Base-by-base conservation (phyloP, 352 stramenopile species). In the Globisporangium lucens region DNA sequence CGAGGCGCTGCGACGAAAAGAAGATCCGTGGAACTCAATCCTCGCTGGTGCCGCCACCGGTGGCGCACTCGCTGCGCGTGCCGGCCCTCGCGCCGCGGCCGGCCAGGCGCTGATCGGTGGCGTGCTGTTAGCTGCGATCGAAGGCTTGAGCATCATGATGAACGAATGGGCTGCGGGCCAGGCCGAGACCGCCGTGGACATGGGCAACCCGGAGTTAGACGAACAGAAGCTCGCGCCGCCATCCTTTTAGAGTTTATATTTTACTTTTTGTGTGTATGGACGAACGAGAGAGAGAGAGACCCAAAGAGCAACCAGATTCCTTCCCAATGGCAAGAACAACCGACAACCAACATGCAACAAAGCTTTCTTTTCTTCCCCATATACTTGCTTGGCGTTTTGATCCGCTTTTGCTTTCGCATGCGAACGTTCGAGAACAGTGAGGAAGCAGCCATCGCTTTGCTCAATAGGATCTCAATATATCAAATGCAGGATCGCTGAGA, bases 1-100 rank as follows among this genome's bases (percentile, higher is more conserved):
- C 49, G 97, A 98, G 59, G 93, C 95, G 36, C 78, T 99, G 64
- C 93, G 98, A 77, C 94, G 98, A 80, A 99, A 98, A 83, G 98
- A 99, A 87, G 98, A 99, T 87, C 96, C 97, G 49, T 99, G 97
- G 97, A 99, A 99, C 78, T 98, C 96, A n/a, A 99, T 99, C 67
- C 76, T 99, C 46, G 95, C 93, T 35, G 98, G 98, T 29, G 97
- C 95, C 15, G 93, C 94, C 53, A 99, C 98, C 0, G 98, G 97
- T 77, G 97, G 97, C 56, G 89, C 98, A 30, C 83, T 99, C 15
- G 97, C 97, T 29, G 93, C 97, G 20, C 89, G 98, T 55, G 97
- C 97, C 3, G 97, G 97, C 17, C 93, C 96, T 0, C 97, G 95
- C 24, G 96, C 95, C 1, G 97, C 97, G 35, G 95, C 94, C 1